Conservation (phyloP, 1,284 basidiomycete species). For the Cutaneotrichosporon cutaneum region DNA sequence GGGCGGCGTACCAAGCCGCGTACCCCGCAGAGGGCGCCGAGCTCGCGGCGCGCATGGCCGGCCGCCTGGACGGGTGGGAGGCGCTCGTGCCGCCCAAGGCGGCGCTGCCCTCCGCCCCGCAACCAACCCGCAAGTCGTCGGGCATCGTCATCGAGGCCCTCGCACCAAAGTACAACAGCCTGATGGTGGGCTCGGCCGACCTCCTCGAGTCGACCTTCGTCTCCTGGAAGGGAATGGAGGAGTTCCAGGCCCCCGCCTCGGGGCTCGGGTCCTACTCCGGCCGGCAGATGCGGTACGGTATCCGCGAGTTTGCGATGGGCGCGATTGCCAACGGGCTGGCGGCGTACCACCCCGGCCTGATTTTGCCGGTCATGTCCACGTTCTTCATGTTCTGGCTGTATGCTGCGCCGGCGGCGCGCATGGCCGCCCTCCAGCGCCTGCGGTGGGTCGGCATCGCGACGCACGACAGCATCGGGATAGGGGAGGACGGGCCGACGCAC, state of each 20-base stretch:
- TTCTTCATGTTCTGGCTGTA: slow-evolving; percentile 42
- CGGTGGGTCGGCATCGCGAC: slow-evolving; percentile 33
- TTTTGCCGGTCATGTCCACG: slow-evolving; percentile 62
- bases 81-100: slow-evolving; percentile 23
- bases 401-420: slow-evolving; percentile 34
- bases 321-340: slow-evolving; percentile 28
- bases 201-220: slow-evolving; percentile 33
- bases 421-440: slow-evolving; percentile 31
- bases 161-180: slow-evolving; percentile 24
- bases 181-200: slow-evolving; percentile 33
- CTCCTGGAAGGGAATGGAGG: slow-evolving; percentile 25
- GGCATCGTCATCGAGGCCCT: slow-evolving; percentile 30
- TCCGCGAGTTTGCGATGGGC: slow-evolving; percentile 32
- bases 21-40: slow-evolving; percentile 25
- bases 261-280: slow-evolving; percentile 33
- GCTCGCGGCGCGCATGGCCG: slow-evolving; percentile 21
- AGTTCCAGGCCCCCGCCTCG: slow-evolving; percentile 31
- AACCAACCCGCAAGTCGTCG: slow-evolving; percentile 30
- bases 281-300: slow-evolving; percentile 33
- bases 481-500: slow-evolving; percentile 37
- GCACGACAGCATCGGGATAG: slow-evolving; percentile 34
- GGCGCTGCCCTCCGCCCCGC: slow-evolving; percentile 21
- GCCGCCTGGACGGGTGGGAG: slow-evolving; percentile 23
- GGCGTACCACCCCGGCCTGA: slow-evolving; percentile 29
- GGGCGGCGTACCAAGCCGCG: slow-evolving; percentile 20